A percentile compares a stretch with the other conserved stretches of the same genome.
phyloP scores from a whole-genome alignment of 2,329 filamentous ascomycete genomes.

The Pezicula radicicola region DNA sequence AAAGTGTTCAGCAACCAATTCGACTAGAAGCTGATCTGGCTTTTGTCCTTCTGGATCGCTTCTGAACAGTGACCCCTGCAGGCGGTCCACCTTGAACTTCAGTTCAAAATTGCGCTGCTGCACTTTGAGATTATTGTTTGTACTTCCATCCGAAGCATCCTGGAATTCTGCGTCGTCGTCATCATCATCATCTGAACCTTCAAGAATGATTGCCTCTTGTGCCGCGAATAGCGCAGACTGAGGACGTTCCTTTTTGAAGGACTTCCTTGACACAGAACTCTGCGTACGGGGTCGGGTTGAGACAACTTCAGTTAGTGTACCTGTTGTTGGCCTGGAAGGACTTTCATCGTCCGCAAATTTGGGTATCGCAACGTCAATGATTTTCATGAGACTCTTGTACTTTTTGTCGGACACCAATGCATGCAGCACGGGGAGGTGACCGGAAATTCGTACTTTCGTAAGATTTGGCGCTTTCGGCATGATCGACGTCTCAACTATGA shows the following conservation, averaged over 20 bases:
- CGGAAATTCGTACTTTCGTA: conserved; percentile 87
- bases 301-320: conserved; percentile 2
- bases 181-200: conserved; percentile 48
- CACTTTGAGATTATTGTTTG: conserved; percentile 61
- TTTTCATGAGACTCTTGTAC: conserved; percentile 94
- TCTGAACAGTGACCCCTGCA: conserved; percentile 88
- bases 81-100: conserved; percentile 90
- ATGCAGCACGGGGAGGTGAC: conserved; percentile 87
- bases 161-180: conserved; percentile 64
- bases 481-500: conserved; percentile 93
- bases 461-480: conserved; percentile 93
- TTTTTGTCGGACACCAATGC: conserved; percentile 91
- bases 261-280: conserved; percentile 30
- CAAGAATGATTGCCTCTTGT: conserved; percentile 74
- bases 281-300: conserved; percentile 16
- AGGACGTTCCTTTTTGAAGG: conserved; percentile 48
- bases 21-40: conserved; percentile 80
- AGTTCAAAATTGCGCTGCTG: conserved; percentile 94
- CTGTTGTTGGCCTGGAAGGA: conserved; percentile 6
- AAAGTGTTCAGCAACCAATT: conserved; percentile 87
- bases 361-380: conserved; percentile 93
- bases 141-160: conserved; percentile 58
- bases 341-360: conserved; percentile 61
- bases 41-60: conserved; percentile 76
- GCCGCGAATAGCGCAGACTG: conserved; percentile 68